These are phyloP conservation scores for Aspergillus japonicus DNA, from an alignment of 2,329 filamentous ascomycete species.

Conservation along the genomic window DNA sequence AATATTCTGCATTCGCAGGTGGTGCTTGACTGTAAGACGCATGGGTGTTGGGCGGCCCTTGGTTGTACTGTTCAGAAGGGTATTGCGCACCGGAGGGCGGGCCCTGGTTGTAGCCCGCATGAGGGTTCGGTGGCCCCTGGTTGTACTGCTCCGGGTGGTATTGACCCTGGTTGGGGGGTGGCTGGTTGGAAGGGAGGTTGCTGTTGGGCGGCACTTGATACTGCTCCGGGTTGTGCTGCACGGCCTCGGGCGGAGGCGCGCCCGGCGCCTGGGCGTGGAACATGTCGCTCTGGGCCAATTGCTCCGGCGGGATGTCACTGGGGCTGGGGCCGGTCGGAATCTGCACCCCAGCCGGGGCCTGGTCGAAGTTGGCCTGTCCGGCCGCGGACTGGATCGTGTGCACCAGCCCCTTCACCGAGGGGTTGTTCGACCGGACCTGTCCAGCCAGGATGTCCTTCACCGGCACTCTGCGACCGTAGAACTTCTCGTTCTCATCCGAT, in stretches of 20 bases:
- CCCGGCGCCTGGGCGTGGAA: background rate
- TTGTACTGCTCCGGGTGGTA: background rate
- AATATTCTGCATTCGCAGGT: background rate
- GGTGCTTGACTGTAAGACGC: background rate
- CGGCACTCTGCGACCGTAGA: slow-evolving; percentile 65
- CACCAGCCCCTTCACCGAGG: slow-evolving; percentile 6
- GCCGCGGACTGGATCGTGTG: slow-evolving; percentile 10
- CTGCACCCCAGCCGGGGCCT: slow-evolving; percentile 1
- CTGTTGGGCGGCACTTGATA: background rate
- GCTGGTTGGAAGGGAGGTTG: background rate
- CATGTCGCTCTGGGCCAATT: background rate
- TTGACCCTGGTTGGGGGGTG: background rate
- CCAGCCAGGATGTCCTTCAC: slow-evolving; percentile 63
- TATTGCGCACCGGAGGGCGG: background rate
- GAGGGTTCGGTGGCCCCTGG: background rate
- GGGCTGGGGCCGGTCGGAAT: slow-evolving; percentile 9
- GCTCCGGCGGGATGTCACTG: slow-evolving; percentile 2
- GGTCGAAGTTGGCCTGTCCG: slow-evolving; percentile 9
- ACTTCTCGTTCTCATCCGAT: slow-evolving; percentile 78
- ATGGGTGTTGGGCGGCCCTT: background rate
- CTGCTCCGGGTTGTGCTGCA: background rate
- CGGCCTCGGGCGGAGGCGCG: background rate
- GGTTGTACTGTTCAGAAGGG: background rate
- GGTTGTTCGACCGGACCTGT: slow-evolving; percentile 37
- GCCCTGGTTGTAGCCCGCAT: background rate